Percentiles rank a stretch among this genome's conserved stretches.
Evolutionary conservation across 2,329 filamentous ascomycete species (phyloP).

Genomic region (Penicillium italicum): DNA sequence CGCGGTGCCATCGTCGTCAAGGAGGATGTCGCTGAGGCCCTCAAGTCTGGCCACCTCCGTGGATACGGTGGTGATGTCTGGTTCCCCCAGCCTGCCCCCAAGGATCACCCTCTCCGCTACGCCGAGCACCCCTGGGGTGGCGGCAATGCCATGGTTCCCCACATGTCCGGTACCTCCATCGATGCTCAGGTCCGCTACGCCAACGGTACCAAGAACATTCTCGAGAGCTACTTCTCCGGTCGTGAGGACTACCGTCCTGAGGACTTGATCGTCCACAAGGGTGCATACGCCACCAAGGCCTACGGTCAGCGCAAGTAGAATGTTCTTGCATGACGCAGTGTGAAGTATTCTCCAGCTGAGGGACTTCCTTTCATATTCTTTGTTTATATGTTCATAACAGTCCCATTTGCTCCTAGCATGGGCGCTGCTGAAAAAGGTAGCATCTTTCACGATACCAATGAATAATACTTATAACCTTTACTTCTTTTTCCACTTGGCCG

Average conservation of each 20-base stretch:
- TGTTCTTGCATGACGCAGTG: background rate
- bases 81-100: slow-evolving; percentile 95
- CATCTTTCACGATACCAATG: slow-evolving; percentile 26
- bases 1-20: slow-evolving; percentile 99
- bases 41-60: slow-evolving; percentile 75
- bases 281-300: slow-evolving; percentile 92
- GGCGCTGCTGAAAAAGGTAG: slow-evolving; percentile 16
- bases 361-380: background rate
- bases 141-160: slow-evolving; percentile 97
- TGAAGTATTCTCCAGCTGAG: background rate
- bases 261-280: slow-evolving; percentile 85
- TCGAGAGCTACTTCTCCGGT: slow-evolving; percentile 86
- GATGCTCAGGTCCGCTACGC: slow-evolving; percentile 94
- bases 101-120: slow-evolving; percentile 87
- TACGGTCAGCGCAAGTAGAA: slow-evolving; percentile 67
- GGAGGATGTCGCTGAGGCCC: slow-evolving; percentile 92
- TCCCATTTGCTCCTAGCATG: background rate
- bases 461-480: slow-evolving; percentile 14
- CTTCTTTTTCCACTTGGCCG: background rate
- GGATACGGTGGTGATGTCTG: slow-evolving; percentile 58
- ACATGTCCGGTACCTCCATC: slow-evolving; percentile 98
- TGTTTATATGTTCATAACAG: slow-evolving; percentile 17
- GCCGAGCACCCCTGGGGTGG: slow-evolving; percentile 94
- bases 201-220: slow-evolving; percentile 80
- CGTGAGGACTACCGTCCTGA: slow-evolving; percentile 81